These are phyloP conservation scores for Stemphylium vesicarium DNA, from an alignment of 2,329 filamentous ascomycete genomes.

Conservation along the genomic window DNA sequence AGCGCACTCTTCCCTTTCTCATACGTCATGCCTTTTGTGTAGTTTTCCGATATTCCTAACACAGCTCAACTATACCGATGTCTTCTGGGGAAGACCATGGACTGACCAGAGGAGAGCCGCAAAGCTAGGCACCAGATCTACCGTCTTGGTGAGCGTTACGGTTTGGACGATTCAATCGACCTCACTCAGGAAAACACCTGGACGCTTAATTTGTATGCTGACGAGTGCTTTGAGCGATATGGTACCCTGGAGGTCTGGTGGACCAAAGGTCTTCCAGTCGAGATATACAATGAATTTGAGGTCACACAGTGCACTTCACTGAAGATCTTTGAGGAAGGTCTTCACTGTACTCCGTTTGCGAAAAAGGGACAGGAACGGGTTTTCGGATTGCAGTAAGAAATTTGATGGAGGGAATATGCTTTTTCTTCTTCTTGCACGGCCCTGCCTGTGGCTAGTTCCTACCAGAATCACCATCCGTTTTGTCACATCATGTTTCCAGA, in stretches of 20 bases:
- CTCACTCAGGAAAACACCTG: slow-evolving; percentile 30
- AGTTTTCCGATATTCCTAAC: too few relatives aligned
- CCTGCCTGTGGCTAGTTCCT: too few relatives aligned
- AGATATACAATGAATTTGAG: slow-evolving; percentile 35
- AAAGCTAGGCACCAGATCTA: slow-evolving; percentile 17
- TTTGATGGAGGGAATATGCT: too few relatives aligned
- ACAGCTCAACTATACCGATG: slow-evolving; percentile 8
- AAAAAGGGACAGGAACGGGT: too few relatives aligned
- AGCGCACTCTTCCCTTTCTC: slow-evolving; percentile 4
- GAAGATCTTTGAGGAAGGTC: too few relatives aligned
- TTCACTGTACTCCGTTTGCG: too few relatives aligned
- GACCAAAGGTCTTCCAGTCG: slow-evolving; percentile 32
- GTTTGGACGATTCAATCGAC: slow-evolving; percentile 18
- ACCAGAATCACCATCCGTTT: too few relatives aligned
- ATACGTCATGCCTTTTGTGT: too few relatives aligned
- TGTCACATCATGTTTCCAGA: too few relatives aligned
- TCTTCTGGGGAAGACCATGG: slow-evolving; percentile 19
- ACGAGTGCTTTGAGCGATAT: slow-evolving; percentile 38
- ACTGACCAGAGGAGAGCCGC: slow-evolving; percentile 8
- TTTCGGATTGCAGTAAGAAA: too few relatives aligned
- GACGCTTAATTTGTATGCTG: slow-evolving; percentile 37
- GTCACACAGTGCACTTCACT: too few relatives aligned
- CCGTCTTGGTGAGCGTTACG: slow-evolving; percentile 2
- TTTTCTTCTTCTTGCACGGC: too few relatives aligned
- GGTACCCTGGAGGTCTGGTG: slow-evolving; percentile 36